Evolutionary conservation across 441 rosid species (phyloP), one percentile per base, ranked within the genome.

Genomic region (Populus trichocarpa): DNA sequence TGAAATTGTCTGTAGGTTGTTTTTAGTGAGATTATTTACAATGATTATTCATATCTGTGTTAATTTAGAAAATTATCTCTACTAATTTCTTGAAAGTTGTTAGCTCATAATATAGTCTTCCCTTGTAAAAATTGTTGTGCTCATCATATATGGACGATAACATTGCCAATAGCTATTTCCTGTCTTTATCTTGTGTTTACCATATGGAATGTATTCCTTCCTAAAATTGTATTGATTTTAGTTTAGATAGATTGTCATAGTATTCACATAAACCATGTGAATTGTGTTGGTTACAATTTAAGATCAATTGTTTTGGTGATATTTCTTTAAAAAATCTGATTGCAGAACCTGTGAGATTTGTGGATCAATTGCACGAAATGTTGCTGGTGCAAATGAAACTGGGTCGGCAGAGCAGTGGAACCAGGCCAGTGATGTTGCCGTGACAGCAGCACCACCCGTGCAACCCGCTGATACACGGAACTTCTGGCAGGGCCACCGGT

Each of bases 281-380:
- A 42, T 22, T 16, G 50, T 50, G 6, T 0, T 3, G 0, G 36
- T 33, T 33, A n/a, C 57, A n/a, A 7, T 75, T 42, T 33, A 59
- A 8, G 4, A 8, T 46, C 40, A 6, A 61, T 74, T n/a, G 6
- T 50, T 69, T 11, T 9, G 26, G 53, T 64, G 64, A 78, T 76
- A 42, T 46, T 40, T 50, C 20, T 11, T 20, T 61, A 4, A 61
- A 61, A 10, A 61, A 46, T 42, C 5, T 42, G 22, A 66, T 76
- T 69, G 67, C 83, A 96, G 98, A 90, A 88, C 87, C 53, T 96
- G 94, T 78, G 94, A 90, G 87, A 90, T 90, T 53, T 90, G 94
- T 72, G 84, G 86, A 69, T 85, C 90, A 6, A 61, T 87, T 14
- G 94, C 87, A 28, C 80, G 76, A 35, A 88, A 88, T 75, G 85